Evolutionary conservation across 768 basidiomycete species (phyloP), one percentile per base, ranked within the genome.

Genomic region (Rhizopogon vulgaris): DNA sequence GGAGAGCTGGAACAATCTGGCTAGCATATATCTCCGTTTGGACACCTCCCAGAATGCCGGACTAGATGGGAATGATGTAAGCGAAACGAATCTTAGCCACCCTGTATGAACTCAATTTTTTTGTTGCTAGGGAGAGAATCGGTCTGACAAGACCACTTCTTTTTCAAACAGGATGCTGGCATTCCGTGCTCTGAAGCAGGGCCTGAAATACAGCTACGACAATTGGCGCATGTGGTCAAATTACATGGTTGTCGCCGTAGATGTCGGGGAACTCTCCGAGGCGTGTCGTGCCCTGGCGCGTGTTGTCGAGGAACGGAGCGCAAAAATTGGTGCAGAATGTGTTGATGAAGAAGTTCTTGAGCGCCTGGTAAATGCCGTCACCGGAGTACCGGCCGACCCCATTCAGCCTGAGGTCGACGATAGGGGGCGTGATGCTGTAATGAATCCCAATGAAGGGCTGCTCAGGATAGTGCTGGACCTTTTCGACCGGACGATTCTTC

Each of bases 151-250:
- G 51, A 60, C 72, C 11, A 72, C 82, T 42, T 73, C 84, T 4
- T 86, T 86, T 63, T 70, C 78, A 40, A 84, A 94, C 73, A 94
- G 92, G 66, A 73, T 85, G 41, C 79, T 93, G 39, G 96, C 96
- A 1, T 96, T 91, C 76, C 86, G 85, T 15, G 95, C 96, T 2
- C 84, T 99, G 25, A 86, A 88, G 58, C 89, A 91, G 54, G 94
- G 96, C 1, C 78, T 98, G 54, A 85, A 84, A 59, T 82, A 79
- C 67, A 80, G 81, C 45, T 89, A 92, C 65, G 85, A 90, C 25
- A 94, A 93, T 63, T 98, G 95, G 94, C 81, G 92, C 17, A 94
- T 99, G 89, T 99, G 96, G 96, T 78, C 78, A 55, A 99, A 99
- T 73, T 98, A 94, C 74, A 94, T 91, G 86, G 75, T 96, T 62